phyloP scores from a whole-genome alignment of 1,139 yeast species.

The Hyphopichia buzzinii region DNA sequence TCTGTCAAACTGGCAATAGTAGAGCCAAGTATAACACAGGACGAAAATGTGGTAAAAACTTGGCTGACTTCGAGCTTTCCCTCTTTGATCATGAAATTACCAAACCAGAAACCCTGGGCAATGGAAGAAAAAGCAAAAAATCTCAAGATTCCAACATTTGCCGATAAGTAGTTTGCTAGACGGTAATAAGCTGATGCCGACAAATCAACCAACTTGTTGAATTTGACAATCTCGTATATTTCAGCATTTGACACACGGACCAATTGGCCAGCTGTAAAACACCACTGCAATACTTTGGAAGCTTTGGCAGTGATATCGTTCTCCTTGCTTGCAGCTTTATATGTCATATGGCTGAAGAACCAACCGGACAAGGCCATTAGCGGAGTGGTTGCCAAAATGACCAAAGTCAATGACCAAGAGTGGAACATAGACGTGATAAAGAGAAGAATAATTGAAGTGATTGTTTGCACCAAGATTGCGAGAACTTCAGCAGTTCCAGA shows the following conservation, averaged over 20 bases:
- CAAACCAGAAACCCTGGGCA: conserved; percentile 92
- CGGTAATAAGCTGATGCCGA: conserved; percentile 51
- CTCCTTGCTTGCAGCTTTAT: conserved; percentile 51
- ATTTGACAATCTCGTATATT: conserved; percentile 45
- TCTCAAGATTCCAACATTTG: conserved; percentile 59
- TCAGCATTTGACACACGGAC: conserved; percentile 66
- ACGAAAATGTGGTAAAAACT: conserved; percentile 78
- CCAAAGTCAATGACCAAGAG: conserved; percentile 82
- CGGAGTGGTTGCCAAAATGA: conserved; percentile 72
- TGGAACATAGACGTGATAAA: conserved; percentile 67
- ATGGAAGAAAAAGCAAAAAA: conserved; percentile 67
- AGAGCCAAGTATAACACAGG: conserved; percentile 71
- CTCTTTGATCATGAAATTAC: conserved; percentile 58
- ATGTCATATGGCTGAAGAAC: conserved; percentile 51
- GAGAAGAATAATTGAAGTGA: conserved; percentile 53
- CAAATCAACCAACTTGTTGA: conserved; percentile 32
- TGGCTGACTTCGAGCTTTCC: conserved; percentile 54
- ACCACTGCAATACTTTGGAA: conserved; percentile 69
- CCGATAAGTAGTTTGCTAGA: conserved; percentile 48
- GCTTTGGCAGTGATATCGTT: conserved; percentile 56
- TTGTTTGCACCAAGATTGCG: conserved; percentile 54
- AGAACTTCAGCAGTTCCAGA: conserved; percentile 67
- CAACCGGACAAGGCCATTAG: conserved; percentile 51
- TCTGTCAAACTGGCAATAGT: conserved; percentile 51
- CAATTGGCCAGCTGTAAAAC: conserved; percentile 55